Base-by-base conservation (phyloP, 2,329 filamentous ascomycete genomes). In the Ophiosphaerella narmari region DNA sequence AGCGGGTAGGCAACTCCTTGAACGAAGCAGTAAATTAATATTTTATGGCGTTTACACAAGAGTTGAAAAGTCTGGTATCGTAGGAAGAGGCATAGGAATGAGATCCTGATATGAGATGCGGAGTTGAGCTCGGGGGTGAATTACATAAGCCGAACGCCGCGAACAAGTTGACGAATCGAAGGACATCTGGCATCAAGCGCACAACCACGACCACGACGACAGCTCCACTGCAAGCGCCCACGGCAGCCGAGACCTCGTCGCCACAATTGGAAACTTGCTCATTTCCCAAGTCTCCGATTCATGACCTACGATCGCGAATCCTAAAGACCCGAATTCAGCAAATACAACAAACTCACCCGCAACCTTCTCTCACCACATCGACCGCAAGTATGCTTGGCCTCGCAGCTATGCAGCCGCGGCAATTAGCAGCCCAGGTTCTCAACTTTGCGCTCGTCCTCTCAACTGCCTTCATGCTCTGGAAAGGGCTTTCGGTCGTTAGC, bases 401-500 rank as follows among this genome's bases (percentile, higher is more conserved):
- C 57, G 77, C 80, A 52, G 75, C 76, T 46, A 78, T 83, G 68
- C 91, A 90, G 74, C 88, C 90, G 59, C 88, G 91, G 74, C 90
- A 95, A 73, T 82, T 89, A 46, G 86, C 91, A 65, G 82, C 85
- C 41, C 91, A 96, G 80, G 75, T 93, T 61, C 85, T 96, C 70
- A 96, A 95, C 77, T 96, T 97, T 74, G 91, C 87, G 48, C 85
- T 97, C 57, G 90, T 96, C 55, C 84, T 96, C 43, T 91, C 88
- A 8, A 94, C 90, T 1, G 91, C 92, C 1, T 96, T 96, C 71
- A 96, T 96, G 91, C 86, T 96, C 42, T 81, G 78, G 91, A 96
- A 96, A 75, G 90, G 89, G 8, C 85, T 97, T 52, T 92, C 88
- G 7, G 84, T 96, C 26, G 77, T 85, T 57, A 85, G 88, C 50